Percentiles rank a stretch among this genome's conserved stretches.
Conservation (phyloP, 768 basidiomycete species). For the Podaxis sp. region DNA sequence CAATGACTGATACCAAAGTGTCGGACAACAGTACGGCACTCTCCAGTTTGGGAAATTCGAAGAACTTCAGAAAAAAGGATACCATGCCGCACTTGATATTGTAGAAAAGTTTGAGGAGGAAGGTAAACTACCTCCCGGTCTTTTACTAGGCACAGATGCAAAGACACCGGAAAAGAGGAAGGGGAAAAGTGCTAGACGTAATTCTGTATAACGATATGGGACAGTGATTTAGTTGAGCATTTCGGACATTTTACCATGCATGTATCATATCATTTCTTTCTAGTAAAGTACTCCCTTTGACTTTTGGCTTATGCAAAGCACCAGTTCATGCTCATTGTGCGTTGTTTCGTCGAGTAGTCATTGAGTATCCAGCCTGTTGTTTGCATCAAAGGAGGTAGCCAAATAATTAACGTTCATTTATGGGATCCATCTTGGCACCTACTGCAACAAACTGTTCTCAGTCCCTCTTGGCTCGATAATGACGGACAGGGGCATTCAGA, state of each 20-base stretch:
- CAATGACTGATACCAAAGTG: not conserved
- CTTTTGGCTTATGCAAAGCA: not conserved
- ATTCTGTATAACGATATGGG: conserved; percentile 47
- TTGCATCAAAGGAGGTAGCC: not conserved
- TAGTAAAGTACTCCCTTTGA: not conserved
- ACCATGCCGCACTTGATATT: conserved; percentile 64
- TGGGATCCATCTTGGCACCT: not conserved
- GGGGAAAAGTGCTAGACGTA: conserved; percentile 73
- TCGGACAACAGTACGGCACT: conserved; percentile 67
- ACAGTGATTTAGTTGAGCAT: not conserved
- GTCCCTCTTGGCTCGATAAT: conserved; percentile 13
- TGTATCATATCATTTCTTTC: not conserved
- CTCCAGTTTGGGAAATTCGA: conserved; percentile 87
- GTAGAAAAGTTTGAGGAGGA: conserved; percentile 79
- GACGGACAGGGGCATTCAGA: conserved; percentile 1
- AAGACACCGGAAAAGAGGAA: conserved; percentile 50
- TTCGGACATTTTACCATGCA: conserved; percentile 1
- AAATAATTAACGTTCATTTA: not conserved
- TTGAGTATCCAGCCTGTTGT: not conserved
- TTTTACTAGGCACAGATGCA: conserved; percentile 55
- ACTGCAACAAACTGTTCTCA: no score
- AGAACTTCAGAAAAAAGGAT: conserved; percentile 83
- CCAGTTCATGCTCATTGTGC: not conserved
- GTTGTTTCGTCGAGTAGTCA: not conserved
- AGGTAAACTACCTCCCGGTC: conserved; percentile 73